Evolutionary conservation across 352 stramenopile species (phyloP), one percentile per base, ranked within the genome.

Genomic region (Pythium vanterpoolii): DNA sequence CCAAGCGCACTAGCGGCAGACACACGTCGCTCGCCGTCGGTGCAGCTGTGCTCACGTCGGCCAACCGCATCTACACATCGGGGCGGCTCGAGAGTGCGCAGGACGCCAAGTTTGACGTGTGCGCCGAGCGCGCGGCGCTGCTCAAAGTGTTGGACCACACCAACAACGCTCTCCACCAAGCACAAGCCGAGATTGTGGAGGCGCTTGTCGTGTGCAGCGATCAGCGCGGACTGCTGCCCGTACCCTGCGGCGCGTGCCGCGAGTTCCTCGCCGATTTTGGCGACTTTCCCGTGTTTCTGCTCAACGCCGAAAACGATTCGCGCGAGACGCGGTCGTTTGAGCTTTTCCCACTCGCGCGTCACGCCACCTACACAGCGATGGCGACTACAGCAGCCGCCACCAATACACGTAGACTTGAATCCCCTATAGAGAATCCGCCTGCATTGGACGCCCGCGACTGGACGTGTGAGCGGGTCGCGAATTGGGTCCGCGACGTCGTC

Each of bases 221-320:
- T 36, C 72, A 83, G 26, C 51, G 66, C 2, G 57, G 60, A 0
- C 43, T 77, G n/a, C 54, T 89, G 14, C 80, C 79, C 18, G 81
- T 75, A 6, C 82, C 81, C 18, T 93, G 81, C 24, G 83, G 83
- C 21, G 51, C 24, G 30, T 93, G 82, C 66, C 82, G 84, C 13
- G 76, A 93, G 56, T 76, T 90, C 19, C 60, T 91, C 48, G 80
- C 78, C 11, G 69, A 79, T 4, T 83, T 74, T 50, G 84, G 82
- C n/a, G 79, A 92, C 33, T 93, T 91, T 31, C 77, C 79, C 11
- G 58, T 93, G 13, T 89, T 86, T 53, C 57, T 93, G 13, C 65
- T 89, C 18, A 88, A 87, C 40, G 69, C 58, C 7, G 47, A 72
- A 18, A 67, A 74, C 4, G 65, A 82, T 14, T 77, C 59, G 5